These are phyloP conservation scores for Trametopsis cervina DNA, from an alignment of 768 basidiomycete species.

Conservation along the genomic window DNA sequence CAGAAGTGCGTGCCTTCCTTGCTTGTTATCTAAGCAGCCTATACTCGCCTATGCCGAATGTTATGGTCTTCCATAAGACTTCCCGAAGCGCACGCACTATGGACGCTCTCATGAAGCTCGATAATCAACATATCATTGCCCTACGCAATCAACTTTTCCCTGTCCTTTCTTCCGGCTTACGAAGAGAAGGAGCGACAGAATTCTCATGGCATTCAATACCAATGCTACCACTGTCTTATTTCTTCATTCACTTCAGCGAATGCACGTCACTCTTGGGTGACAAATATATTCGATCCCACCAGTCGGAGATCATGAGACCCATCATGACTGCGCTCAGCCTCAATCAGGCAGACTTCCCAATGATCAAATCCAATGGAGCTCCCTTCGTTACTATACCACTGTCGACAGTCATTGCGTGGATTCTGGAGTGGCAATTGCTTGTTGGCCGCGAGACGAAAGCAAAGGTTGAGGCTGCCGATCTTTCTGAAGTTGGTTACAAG, in stretches of 20 bases:
- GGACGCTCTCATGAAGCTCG: neutral
- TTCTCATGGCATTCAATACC: neutral
- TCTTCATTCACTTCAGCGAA: neutral
- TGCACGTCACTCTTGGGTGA: neutral
- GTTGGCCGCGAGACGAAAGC: neutral
- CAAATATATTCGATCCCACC: no score
- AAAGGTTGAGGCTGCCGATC: neutral
- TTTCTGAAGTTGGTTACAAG: neutral
- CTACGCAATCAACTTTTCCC: neutral
- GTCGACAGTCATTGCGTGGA: neutral
- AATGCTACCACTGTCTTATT: neutral
- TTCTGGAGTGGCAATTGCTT: neutral
- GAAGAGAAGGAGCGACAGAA: no score
- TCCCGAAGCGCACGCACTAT: neutral
- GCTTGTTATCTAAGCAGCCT: constrained; percentile 2
- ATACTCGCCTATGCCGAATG: neutral
- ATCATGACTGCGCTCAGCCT: no score
- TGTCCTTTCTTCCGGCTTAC: no score
- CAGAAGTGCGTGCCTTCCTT: constrained; percentile 1
- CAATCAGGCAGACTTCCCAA: no score
- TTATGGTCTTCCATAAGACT: neutral
- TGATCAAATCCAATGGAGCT: no score
- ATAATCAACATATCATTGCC: neutral
- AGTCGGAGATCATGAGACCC: no score
- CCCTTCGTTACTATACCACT: neutral